Evolutionary conservation across 2,329 filamentous ascomycete species (phyloP), one percentile per base, ranked within the genome.

Genomic region (Colletotrichum destructivum): DNA sequence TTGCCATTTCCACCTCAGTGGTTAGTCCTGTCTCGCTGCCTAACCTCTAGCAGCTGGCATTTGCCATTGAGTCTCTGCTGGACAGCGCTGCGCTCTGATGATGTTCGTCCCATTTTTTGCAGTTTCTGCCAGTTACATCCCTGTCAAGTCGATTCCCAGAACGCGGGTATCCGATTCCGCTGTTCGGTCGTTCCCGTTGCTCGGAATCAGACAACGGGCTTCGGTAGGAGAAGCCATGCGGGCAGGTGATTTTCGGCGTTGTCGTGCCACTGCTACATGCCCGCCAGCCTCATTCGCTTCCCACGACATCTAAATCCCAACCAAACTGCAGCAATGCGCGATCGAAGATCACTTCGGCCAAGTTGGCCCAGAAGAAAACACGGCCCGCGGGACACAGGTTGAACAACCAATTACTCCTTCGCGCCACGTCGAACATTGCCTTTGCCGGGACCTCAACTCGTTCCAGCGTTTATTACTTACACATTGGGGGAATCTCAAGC

Each of bases 71-170:
- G 35, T 44, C 15, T 61, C 49, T n/a, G 60, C 38, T 49, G 40
- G 13, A 56, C 54, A 35, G 54, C 35, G 18, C 11, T 56, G 18
- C 26, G n/a, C 54, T 38, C 35, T 9, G 52, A 38, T 23, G 31
- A 57, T 26, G 69, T 71, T 71, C 69, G 63, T 71, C 69, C 59
- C 65, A 71, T 40, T 21, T 44, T 46, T 26, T n/a, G 11, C 21
- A 46, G 38, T n/a, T 21, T 18, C 15, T 62, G 38, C 62, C 52
- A 31, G 67, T 56, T 35, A n/a, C 54, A 69, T 66, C 67, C 67
- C 47, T 66, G 67, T 47, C 62, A 2, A 31, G 26, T 47, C 47
- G 21, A 46, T 54, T 21, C 21, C 38, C 40, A 40, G 42, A 18
- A 60, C 40, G 40, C 54, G 46, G 40, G 46, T 59, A 47, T 21